Base-by-base conservation (phyloP, 768 basidiomycete genomes). In the Russula ochroleuca region DNA sequence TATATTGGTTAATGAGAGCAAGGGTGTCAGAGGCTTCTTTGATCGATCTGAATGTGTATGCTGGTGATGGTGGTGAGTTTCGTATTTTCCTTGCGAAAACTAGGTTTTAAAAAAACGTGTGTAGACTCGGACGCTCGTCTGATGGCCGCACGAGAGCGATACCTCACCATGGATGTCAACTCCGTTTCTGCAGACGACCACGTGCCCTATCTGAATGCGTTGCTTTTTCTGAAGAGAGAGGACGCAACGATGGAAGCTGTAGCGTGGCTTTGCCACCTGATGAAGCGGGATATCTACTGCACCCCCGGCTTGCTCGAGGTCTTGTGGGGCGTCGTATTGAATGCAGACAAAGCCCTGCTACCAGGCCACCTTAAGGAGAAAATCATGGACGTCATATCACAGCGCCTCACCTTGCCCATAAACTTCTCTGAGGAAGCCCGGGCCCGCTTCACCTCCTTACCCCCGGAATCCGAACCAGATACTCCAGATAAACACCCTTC, bases 1-100 rank as follows among this genome's bases (percentile, higher is more conserved):
- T 78, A 53, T 88, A 82, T 71, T 88, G 86, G 86, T 70, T 82
- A 52, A 81, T 88, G 81, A 79, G 74, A 38, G 80, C 80, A 14
- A 58, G 31, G 45, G 49, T 59, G 15, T 48, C 59, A 37, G 59
- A 58, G 37, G 55, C 48, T 23, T 43, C 50, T 10, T 33, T 61
- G 3, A 25, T 35, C 14, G 28, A 53, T 15, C 8, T 60, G 45
- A 35, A 25, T 13, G 50, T 68, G 6, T 62, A 68, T 54, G 9
- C 54, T 17, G 60, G 59, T 47, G 58, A 59, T 37, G 25, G 56
- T 58, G 62, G 65, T 68, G 7, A 25, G 65, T 45, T 67, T 37
- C 2, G 15, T 43, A 7, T 41, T 47, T 35, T 4, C 37, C 6
- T 3, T 50, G 21, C 5, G 23, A 37, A 31, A 23, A 15, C n/a